phyloP scores from a whole-genome alignment of 1,284 basidiomycete species.

The Cryptococcus wingfieldii region DNA sequence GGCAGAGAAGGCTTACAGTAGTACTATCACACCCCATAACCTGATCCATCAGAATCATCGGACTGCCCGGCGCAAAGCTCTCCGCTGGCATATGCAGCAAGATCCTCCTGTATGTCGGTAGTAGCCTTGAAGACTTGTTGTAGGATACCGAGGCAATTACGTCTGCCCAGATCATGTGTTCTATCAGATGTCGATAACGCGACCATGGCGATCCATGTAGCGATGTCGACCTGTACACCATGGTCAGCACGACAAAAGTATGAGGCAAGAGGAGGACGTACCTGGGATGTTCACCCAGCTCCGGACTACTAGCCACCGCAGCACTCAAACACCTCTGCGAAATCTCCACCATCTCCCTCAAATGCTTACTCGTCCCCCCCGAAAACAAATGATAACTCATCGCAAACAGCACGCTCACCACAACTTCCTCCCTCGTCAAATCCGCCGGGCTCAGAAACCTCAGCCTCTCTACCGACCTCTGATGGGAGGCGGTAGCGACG shows the following conservation, averaged over 20 bases:
- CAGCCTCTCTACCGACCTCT: constrained; percentile 11
- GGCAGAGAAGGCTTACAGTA: constrained; percentile 16
- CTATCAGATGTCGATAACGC: constrained; percentile 53
- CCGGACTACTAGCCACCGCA: constrained; percentile 13
- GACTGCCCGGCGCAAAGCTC: not conserved
- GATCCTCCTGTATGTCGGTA: constrained; percentile 57
- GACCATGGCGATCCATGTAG: constrained; percentile 10
- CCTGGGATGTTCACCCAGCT: constrained; percentile 3
- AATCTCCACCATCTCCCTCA: constrained; percentile 17
- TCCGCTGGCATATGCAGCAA: constrained; percentile 48
- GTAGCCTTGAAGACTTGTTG: constrained; percentile 57
- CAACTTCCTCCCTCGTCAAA: constrained; percentile 19
- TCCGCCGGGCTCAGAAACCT: constrained; percentile 12
- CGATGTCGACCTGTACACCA: no score
- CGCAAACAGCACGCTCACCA: constrained; percentile 23
- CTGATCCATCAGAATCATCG: constrained; percentile 61
- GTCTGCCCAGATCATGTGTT: constrained; percentile 79
- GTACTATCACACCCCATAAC: constrained; percentile 78
- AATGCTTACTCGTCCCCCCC: constrained; percentile 20
- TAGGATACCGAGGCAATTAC: constrained; percentile 69
- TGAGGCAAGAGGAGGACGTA: not conserved
- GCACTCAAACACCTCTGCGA: constrained; percentile 18
- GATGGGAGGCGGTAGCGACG: constrained; percentile 11
- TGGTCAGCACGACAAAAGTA: not conserved
- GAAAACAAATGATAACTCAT: constrained; percentile 28